Evolutionary conservation across 202 grass and related monocot species (phyloP).

Genomic region (Elaeis oleifera): DNA sequence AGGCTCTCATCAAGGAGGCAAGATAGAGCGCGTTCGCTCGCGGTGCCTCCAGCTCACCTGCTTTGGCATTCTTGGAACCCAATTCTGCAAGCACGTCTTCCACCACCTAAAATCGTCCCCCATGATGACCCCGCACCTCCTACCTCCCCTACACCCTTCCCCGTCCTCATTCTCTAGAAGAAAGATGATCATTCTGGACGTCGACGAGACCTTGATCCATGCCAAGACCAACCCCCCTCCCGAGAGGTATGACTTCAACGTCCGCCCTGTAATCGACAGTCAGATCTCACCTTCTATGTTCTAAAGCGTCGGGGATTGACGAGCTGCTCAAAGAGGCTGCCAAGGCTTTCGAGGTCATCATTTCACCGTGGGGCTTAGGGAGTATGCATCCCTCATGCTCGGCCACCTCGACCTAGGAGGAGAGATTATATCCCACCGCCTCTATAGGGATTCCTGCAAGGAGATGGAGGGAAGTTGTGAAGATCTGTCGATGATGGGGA

Average conservation of each 20-base stretch:
- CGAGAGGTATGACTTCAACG: conserved; percentile 59
- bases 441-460: conserved; percentile 23
- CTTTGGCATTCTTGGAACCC: conserved; percentile 44
- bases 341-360: conserved; percentile 14
- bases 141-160: neutral
- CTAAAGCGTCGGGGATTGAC: conserved; percentile 72
- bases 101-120: conserved; percentile 1
- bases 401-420: conserved; percentile 9
- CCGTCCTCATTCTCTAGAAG: conserved; percentile 10
- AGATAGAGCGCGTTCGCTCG: too few species aligned
- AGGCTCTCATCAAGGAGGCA: too few species aligned
- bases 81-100: conserved; percentile 29
- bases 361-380: conserved; percentile 22
- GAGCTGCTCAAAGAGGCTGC: conserved; percentile 57
- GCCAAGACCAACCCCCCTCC: conserved; percentile 51
- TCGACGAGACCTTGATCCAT: conserved; percentile 25
- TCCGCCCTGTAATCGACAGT: conserved; percentile 58
- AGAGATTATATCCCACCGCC: conserved; percentile 19
- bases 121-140: neutral
- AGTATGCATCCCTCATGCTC: conserved; percentile 24
- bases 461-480: conserved; percentile 23
- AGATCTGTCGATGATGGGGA: conserved; percentile 31
- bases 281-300: conserved; percentile 82
- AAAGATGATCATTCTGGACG: conserved; percentile 22
- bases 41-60: conserved; percentile 16